Conservation (phyloP, 805 yeast species). For the Sugiyamaella boreocaroliniensis region DNA sequence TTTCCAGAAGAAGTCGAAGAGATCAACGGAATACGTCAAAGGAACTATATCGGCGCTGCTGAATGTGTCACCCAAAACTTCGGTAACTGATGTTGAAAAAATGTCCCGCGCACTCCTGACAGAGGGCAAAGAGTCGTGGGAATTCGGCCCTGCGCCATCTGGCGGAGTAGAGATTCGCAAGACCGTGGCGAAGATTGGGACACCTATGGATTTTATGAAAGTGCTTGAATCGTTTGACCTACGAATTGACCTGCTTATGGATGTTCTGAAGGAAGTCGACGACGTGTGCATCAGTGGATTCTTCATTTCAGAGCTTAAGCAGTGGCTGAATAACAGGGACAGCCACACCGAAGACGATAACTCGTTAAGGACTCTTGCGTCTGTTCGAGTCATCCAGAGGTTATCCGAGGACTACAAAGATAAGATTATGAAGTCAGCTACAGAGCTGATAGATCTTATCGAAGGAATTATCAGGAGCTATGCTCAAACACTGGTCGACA, state of each 20-base stretch:
- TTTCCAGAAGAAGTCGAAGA: slow-evolving; percentile 12
- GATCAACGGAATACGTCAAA: slow-evolving; percentile 13
- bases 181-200: slow-evolving; percentile 2
- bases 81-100: slow-evolving; percentile 22
- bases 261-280: slow-evolving; percentile 44
- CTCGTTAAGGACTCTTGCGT: slow-evolving; percentile 44
- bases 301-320: slow-evolving; percentile 44
- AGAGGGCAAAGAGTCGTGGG: slow-evolving; percentile 28
- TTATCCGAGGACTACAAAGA: slow-evolving; percentile 54
- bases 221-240: slow-evolving; percentile 39
- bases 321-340: slow-evolving; percentile 44
- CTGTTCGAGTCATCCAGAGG: slow-evolving; percentile 58
- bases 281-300: slow-evolving; percentile 41
- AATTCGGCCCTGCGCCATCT: slow-evolving; percentile 21
- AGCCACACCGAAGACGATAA: slow-evolving; percentile 22
- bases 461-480: slow-evolving; percentile 35
- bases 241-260: slow-evolving; percentile 37
- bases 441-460: slow-evolving; percentile 48
- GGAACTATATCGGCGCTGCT: slow-evolving; percentile 8
- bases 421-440: slow-evolving; percentile 47
- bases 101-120: slow-evolving; percentile 30
- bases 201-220: slow-evolving; percentile 27
- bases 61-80: not conserved
- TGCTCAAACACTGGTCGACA: slow-evolving; percentile 25
- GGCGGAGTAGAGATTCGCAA: slow-evolving; percentile 27